Percentiles rank a stretch among this genome's conserved stretches.
Conservation (phyloP, 2,329 filamentous ascomycete species). For the Neofusicoccum laricinum region DNA sequence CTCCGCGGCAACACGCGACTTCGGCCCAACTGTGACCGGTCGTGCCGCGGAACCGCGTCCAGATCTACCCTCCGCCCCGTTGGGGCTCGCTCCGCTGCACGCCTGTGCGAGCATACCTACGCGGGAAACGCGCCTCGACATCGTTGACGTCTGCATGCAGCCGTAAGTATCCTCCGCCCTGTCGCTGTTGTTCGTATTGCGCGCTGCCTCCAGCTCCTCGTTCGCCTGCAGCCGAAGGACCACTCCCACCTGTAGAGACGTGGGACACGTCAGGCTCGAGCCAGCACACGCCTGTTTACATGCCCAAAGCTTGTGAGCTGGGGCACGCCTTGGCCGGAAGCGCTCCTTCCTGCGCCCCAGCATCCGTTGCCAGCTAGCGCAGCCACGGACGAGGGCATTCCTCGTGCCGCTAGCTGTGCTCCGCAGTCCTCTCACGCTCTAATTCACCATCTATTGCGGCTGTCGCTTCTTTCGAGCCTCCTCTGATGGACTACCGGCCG, state of each 20-base stretch:
- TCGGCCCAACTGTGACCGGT: neutral
- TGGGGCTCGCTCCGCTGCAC: neutral
- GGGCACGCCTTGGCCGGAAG: neutral
- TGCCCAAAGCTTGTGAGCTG: neutral
- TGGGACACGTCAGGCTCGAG: neutral
- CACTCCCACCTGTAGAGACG: neutral
- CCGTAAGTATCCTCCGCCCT: neutral
- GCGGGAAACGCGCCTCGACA: neutral
- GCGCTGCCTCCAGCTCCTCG: neutral
- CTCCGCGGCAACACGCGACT: slow-evolving; percentile 1
- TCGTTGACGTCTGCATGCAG: neutral
- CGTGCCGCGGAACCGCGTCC: neutral
- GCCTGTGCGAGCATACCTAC: neutral
- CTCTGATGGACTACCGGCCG: neutral
- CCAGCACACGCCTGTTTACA: neutral
- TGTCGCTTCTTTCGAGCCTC: neutral
- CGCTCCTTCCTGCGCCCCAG: neutral
- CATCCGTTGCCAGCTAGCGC: neutral
- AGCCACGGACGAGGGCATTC: neutral
- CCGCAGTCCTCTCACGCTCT: neutral
- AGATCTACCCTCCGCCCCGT: neutral
- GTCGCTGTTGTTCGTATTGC: neutral
- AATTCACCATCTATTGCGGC: neutral
- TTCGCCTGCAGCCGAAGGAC: neutral
- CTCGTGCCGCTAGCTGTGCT: neutral